Evolutionary conservation across 345 rosid genomes (phyloP).

Genomic region (Brassica juncea): DNA sequence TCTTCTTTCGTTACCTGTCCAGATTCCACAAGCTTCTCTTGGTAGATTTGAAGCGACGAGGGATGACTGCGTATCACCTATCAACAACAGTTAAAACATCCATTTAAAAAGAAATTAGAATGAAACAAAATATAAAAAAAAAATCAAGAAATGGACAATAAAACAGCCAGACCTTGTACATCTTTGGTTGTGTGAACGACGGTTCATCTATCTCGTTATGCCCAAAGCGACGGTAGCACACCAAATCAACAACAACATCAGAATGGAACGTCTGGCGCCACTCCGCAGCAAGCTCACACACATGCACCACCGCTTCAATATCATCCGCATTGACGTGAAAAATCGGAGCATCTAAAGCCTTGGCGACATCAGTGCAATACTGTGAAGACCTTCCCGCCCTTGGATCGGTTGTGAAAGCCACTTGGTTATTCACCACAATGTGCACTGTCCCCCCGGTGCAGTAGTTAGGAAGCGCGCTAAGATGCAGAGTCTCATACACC

Average conservation of each 20-base stretch:
- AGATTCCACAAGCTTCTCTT: slow-evolving; percentile 58
- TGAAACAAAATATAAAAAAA: background rate
- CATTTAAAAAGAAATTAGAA: background rate
- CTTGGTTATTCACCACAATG: slow-evolving; percentile 87
- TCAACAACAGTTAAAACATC: slow-evolving; percentile 21
- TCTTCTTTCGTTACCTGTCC: slow-evolving; percentile 63
- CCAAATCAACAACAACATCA: slow-evolving; percentile 79
- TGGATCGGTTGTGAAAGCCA: slow-evolving; percentile 87
- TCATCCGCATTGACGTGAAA: slow-evolving; percentile 81
- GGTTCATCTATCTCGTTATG: slow-evolving; percentile 90
- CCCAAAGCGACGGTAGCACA: slow-evolving; percentile 78
- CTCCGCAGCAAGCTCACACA: slow-evolving; percentile 80
- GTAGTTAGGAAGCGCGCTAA: slow-evolving; percentile 86
- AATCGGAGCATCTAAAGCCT: slow-evolving; percentile 80
- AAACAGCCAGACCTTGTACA: slow-evolving; percentile 62
- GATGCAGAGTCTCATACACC: slow-evolving; percentile 82
- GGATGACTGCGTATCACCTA: slow-evolving; percentile 71
- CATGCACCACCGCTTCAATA: slow-evolving; percentile 79
- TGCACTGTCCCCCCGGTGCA: slow-evolving; percentile 80
- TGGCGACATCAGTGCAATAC: slow-evolving; percentile 87
- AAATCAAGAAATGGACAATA: background rate
- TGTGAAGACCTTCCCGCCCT: slow-evolving; percentile 78
- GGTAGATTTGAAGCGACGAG: slow-evolving; percentile 62
- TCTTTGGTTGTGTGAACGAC: slow-evolving; percentile 78
- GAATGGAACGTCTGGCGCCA: slow-evolving; percentile 91